A percentile compares a stretch with the other conserved stretches of the same genome.
Conservation (phyloP, 192 early-diverging fungal genomes). For the Gryganskiella cystojenkinii region DNA sequence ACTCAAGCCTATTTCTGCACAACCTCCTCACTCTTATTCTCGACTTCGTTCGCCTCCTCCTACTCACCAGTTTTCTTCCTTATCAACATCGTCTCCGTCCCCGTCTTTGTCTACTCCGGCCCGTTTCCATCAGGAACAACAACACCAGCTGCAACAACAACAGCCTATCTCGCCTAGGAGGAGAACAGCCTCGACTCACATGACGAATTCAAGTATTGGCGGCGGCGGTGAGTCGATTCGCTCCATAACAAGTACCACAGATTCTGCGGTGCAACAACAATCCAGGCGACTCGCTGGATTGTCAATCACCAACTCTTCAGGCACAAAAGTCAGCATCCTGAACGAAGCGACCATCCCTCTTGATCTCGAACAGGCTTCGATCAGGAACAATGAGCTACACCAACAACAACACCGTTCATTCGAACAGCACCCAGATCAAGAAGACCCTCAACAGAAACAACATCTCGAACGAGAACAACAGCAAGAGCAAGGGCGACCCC, state of each 20-base stretch:
- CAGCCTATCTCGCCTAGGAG: too few species aligned
- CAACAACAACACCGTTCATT: background rate
- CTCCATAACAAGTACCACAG: conserved; percentile 12
- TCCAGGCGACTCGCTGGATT: conserved; percentile 47
- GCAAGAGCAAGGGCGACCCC: background rate
- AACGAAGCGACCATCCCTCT: conserved; percentile 19
- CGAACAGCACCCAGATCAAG: background rate
- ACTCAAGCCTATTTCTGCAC: conserved; percentile 1
- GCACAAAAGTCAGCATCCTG: conserved; percentile 45
- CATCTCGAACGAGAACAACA: background rate
- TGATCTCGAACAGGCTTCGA: conserved; percentile 17
- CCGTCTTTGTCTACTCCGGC: too few species aligned
- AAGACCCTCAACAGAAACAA: background rate
- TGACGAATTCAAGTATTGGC: too few species aligned
- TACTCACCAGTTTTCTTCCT: background rate
- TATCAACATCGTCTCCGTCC: background rate
- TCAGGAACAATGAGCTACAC: conserved; percentile 3
- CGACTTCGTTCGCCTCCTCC: background rate
- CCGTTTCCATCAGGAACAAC: too few species aligned
- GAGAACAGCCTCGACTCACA: too few species aligned
- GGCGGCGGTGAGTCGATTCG: too few species aligned
- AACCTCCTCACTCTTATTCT: background rate
- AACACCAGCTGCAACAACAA: too few species aligned
- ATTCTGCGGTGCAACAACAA: conserved; percentile 43
- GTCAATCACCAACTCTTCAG: conserved; percentile 53